Evolutionary conservation across 164 flowering plant species (phyloP).

Genomic region (Cinnamomum chago): DNA sequence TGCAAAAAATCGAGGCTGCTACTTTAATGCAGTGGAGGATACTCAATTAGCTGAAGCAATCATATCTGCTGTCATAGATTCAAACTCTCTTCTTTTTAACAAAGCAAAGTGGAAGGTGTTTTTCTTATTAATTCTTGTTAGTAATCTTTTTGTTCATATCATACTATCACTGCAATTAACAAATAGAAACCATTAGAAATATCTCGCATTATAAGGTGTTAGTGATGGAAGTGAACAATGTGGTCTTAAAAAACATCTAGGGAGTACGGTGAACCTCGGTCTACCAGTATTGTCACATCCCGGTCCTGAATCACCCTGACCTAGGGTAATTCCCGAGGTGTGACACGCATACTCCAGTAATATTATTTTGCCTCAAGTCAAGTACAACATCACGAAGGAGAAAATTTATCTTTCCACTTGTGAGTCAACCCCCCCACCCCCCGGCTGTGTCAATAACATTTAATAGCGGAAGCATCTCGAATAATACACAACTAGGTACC

Average conservation of each 20-base stretch:
- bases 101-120: conserved; percentile 66
- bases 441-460: too few species aligned
- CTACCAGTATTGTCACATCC: too few species aligned
- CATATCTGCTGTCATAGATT: conserved; percentile 36
- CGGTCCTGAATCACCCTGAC: too few species aligned
- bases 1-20: conserved; percentile 22
- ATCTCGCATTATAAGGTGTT: neutral
- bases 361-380: too few species aligned
- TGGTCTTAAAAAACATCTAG: neutral
- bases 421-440: too few species aligned
- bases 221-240: neutral
- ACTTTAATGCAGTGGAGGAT: conserved; percentile 17
- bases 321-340: too few species aligned
- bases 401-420: too few species aligned
- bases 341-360: too few species aligned
- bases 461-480: too few species aligned
- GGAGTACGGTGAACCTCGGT: neutral
- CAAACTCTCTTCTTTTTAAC: conserved; percentile 43
- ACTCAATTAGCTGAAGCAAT: conserved; percentile 25
- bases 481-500: too few species aligned
- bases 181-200: neutral
- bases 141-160: neutral
- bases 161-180: neutral
- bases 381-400: too few species aligned
- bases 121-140: conserved; percentile 5